phyloP scores from a whole-genome alignment of 371 early-diverging fungal genomes.

The Entomophthora muscae region DNA sequence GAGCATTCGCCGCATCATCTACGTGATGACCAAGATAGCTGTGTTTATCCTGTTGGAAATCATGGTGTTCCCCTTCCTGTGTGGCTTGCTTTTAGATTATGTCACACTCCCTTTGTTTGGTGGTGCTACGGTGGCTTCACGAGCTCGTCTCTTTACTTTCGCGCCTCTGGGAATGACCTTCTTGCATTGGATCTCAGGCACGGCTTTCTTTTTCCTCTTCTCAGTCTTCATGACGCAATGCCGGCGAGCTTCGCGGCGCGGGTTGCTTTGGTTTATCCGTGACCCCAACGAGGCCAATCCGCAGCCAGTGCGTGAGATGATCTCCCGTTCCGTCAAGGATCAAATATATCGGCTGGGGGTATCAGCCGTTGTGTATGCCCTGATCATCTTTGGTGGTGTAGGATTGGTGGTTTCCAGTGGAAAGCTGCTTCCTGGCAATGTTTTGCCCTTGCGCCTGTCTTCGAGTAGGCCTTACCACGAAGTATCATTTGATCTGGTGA shows the following conservation, averaged over 20 bases:
- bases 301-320: neutral
- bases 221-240: neutral
- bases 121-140: neutral
- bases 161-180: neutral
- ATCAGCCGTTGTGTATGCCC: neutral
- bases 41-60: neutral
- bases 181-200: neutral
- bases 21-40: neutral
- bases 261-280: neutral
- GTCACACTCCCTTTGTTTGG: neutral
- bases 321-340: neutral
- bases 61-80: neutral
- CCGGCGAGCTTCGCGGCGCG: neutral
- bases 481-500: neutral
- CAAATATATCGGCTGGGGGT: neutral
- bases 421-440: neutral
- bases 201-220: neutral
- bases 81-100: neutral
- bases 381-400: neutral
- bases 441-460: neutral
- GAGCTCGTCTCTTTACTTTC: neutral
- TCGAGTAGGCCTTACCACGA: slow-evolving; percentile 1
- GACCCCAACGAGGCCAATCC: neutral
- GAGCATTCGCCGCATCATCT: neutral
- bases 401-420: neutral